These are phyloP conservation scores for Aspergillus uvarum DNA, from an alignment of 2,329 filamentous ascomycete genomes.

Conservation along the genomic window DNA sequence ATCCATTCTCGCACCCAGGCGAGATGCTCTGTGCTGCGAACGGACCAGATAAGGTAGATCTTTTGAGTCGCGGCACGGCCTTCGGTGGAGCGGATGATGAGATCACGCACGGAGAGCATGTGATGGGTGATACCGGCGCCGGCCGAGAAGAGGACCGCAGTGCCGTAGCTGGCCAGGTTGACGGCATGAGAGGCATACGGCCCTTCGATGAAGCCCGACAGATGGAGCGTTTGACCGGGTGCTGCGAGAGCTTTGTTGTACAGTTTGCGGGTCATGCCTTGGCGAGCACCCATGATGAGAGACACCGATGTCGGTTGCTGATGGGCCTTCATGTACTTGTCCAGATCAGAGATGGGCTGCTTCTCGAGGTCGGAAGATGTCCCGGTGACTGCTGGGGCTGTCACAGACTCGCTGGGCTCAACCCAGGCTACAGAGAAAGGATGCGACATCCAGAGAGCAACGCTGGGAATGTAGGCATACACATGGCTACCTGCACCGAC, in stretches of 20 bases:
- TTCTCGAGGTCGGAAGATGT: constrained; percentile 33
- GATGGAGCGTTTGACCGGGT: constrained; percentile 52
- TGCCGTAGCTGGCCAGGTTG: constrained; percentile 61
- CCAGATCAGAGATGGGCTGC: constrained; percentile 26
- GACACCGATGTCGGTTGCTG: constrained; percentile 47
- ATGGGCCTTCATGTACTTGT: constrained; percentile 23
- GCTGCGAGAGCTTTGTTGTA: constrained; percentile 56
- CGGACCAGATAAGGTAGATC: constrained; percentile 63
- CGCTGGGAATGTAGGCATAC: constrained; percentile 58
- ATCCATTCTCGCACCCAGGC: constrained; percentile 66
- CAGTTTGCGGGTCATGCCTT: constrained; percentile 62
- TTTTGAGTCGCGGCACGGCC: constrained; percentile 58
- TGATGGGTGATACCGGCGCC: constrained; percentile 68
- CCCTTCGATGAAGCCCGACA: constrained; percentile 61
- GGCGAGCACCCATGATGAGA: constrained; percentile 59
- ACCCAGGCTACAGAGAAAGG: constrained; percentile 51
- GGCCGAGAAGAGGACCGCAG: constrained; percentile 64
- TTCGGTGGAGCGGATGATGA: constrained; percentile 53
- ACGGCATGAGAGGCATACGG: constrained; percentile 62
- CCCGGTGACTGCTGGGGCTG: constrained; percentile 22
- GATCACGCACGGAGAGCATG: constrained; percentile 59
- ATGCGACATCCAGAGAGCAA: constrained; percentile 50
- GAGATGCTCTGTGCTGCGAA: constrained; percentile 60
- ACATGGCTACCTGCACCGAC: constrained; percentile 60
- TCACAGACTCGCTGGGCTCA: constrained; percentile 34